Conservation (phyloP, 345 rosid species). For the Eucalyptus cladocalyx region DNA sequence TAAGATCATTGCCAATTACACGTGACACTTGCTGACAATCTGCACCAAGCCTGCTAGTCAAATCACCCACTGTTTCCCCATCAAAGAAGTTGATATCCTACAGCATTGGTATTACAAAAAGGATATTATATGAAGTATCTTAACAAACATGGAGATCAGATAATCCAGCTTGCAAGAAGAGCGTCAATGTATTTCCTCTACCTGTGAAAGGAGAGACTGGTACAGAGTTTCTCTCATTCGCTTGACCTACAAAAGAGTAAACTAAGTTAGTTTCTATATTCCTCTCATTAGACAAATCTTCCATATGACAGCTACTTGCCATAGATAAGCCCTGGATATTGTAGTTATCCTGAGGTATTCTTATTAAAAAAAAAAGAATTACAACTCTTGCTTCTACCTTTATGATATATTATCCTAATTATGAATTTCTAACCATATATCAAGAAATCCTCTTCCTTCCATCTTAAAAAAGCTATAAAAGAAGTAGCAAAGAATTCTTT, state of each 20-base stretch:
- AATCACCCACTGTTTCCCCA: slow-evolving; percentile 90
- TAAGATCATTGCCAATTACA: slow-evolving; percentile 88
- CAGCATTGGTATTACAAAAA: not conserved
- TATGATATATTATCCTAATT: not conserved
- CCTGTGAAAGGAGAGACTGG: slow-evolving; percentile 90
- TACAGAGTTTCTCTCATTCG: slow-evolving; percentile 92
- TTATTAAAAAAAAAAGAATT: not conserved
- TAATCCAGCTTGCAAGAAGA: not conserved
- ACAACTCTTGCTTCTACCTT: not conserved
- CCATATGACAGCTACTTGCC: not conserved
- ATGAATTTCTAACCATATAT: not conserved
- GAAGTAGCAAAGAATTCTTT: not conserved
- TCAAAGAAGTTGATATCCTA: slow-evolving; percentile 95
- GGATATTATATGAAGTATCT: not conserved
- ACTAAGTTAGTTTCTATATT: not conserved
- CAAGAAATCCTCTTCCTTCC: not conserved
- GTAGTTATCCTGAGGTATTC: not conserved
- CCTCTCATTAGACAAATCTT: not conserved
- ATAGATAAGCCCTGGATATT: not conserved
- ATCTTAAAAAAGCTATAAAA: not conserved
- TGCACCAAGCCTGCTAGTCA: slow-evolving; percentile 97
- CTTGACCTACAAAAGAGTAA: slow-evolving; percentile 48
- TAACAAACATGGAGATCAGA: not conserved
- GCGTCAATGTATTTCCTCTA: not conserved
- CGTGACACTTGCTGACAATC: slow-evolving; percentile 98